Base-by-base conservation (phyloP, 495 filamentous ascomycete species). In the Penicillium coffeae region DNA sequence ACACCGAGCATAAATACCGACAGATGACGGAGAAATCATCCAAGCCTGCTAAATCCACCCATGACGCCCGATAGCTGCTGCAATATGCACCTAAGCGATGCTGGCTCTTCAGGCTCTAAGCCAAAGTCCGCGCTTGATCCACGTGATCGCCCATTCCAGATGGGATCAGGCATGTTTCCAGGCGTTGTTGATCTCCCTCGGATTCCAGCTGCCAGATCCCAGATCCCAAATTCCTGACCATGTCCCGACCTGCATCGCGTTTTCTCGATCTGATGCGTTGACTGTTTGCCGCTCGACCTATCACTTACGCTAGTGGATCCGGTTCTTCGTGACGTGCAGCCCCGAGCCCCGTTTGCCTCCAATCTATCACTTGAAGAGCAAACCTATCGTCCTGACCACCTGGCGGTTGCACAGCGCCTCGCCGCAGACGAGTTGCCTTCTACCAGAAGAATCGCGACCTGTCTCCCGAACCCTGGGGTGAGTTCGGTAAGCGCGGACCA, bases 391-490 rank as follows among this genome's bases (percentile, higher is more conserved):
- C n/a, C n/a, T n/a, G n/a, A n/a, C n/a, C n/a, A n/a, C n/a, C n/a
- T n/a, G n/a, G n/a, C n/a, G n/a, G n/a, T n/a, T n/a, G n/a, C 39
- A 19, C 38, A 20, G 38, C 38, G 9, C 9, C 16, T 40, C 38
- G 16, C 16, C 15, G 5, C 20, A 41, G 20, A 38, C 41, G 21
- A 52, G 21, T 21, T 47, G 30, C 22, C 33, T 39, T 38, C 44
- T 14, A 8, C 8, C 42, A 16, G 25, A 5, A 42, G 44, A 33
- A 48, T 38, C 15, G 18, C 44, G 40, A 2, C 40, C 40, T n/a
- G n/a, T n/a, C n/a, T n/a, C n/a, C n/a, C n/a, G n/a, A n/a, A n/a
- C n/a, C n/a, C 25, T 30, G 25, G 25, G 10, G 25, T 30, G n/a
- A n/a, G n/a, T 30, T 30, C 25, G 25, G 25, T 30, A 30, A 30